Base-by-base conservation (phyloP, 208 protist species). In the Tetramitus jugosus region DNA sequence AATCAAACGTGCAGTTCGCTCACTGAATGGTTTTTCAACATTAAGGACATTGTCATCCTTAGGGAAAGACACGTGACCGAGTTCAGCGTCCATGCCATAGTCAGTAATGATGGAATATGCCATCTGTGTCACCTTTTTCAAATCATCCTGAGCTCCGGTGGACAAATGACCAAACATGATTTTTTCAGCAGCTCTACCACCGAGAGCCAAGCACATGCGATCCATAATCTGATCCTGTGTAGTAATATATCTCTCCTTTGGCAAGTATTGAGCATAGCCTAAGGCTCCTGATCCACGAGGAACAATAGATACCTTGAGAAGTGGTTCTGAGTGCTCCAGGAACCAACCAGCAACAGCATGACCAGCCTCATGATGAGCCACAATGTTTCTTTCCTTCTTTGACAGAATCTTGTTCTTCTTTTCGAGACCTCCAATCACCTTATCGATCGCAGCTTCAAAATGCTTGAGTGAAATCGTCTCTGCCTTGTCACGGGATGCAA, bases 301-400 rank as follows among this genome's bases (percentile, higher is more conserved):
- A 46, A 98, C 91, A 62, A 99, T 99, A 8, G 94, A 97, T 35
- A 97, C 94, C 81, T 99, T 99, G 76, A 99, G 91, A 35, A 98
- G 85, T 52, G 96, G 96, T 69, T 97, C 90, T 0, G 94, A 89
- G 76, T 97, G 88, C 82, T 97, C 88, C 3, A 98, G 89, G 86
- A 97, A 99, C 96, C 96, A 99, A 29, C 94, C 93, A 35, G 84
- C 89, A 13, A 98, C 88, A 37, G 95, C 96, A 82, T 99, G 96
- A 3, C 96, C 97, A 8, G 97, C 95, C 87, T 99, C 96, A 86
- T 99, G 97, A 83, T 98, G 95, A 20, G 96, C 96, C 7, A 99
- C 93, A 10, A 92, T 88, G 4, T 87, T 86, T 81, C 94, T 93
- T 81, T 98, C 94, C 60, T 92, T 89, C 13, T 80, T 72, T 0